Evolutionary conservation across 441 rosid species (phyloP).

Genomic region (Arabidopsis lyrata): DNA sequence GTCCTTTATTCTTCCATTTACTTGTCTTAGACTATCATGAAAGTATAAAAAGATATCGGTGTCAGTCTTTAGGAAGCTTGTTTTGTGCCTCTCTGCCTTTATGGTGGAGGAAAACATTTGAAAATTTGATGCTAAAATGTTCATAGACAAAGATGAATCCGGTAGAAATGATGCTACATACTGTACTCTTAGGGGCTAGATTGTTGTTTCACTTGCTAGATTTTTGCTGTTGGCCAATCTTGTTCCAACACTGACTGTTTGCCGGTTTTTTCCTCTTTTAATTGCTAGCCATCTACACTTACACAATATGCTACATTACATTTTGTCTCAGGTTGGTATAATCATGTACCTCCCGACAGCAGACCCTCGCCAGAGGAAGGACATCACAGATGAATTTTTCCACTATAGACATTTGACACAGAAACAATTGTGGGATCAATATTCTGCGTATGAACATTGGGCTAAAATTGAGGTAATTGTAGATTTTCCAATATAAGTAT

Average conservation of each 20-base stretch:
- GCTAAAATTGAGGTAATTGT: slow-evolving; percentile 91
- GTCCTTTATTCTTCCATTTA: neutral
- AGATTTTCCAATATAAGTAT: slow-evolving; percentile 16
- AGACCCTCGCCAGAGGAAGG: slow-evolving; percentile 93
- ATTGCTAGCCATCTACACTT: slow-evolving; percentile 12
- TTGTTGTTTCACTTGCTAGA: slow-evolving; percentile 10
- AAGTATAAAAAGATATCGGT: neutral
- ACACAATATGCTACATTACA: slow-evolving; percentile 14
- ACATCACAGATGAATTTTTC: slow-evolving; percentile 91
- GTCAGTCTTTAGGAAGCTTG: slow-evolving; percentile 8
- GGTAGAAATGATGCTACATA: slow-evolving; percentile 11
- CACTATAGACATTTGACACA: slow-evolving; percentile 82
- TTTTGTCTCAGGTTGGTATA: slow-evolving; percentile 79
- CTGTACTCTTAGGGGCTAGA: slow-evolving; percentile 6
- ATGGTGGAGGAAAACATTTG: slow-evolving; percentile 10
- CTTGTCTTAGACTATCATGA: neutral
- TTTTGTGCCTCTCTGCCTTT: neutral
- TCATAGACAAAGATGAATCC: neutral
- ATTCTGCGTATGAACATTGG: slow-evolving; percentile 93
- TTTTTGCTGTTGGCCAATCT: slow-evolving; percentile 25
- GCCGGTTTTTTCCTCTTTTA: neutral
- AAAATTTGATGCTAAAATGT: neutral
- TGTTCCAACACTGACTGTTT: slow-evolving; percentile 15
- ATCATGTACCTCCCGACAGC: slow-evolving; percentile 95
- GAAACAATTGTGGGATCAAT: slow-evolving; percentile 72